Percentiles rank a stretch among this genome's conserved stretches.
Evolutionary conservation across 2,329 filamentous ascomycete genomes (phyloP).

Genomic region (Aureobasidium sp.): DNA sequence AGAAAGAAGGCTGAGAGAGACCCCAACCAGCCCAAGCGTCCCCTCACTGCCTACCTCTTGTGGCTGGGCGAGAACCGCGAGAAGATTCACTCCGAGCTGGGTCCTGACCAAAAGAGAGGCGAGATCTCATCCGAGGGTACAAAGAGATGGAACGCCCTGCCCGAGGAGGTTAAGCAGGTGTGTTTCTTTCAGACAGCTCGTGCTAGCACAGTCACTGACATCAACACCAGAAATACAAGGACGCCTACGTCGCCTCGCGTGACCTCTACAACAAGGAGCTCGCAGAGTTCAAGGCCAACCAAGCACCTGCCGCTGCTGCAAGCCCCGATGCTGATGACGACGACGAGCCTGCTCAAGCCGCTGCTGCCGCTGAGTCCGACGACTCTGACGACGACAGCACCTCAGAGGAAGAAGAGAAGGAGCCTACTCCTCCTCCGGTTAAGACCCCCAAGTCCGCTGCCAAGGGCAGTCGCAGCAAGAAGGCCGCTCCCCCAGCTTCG

Average conservation of each 20-base stretch:
- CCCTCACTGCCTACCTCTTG: slow-evolving; percentile 88
- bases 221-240: slow-evolving; percentile 44
- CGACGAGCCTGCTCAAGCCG: slow-evolving; percentile 17
- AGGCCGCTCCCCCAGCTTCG: slow-evolving; percentile 27
- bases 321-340: slow-evolving; percentile 29
- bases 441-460: slow-evolving; percentile 25
- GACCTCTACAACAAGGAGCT: slow-evolving; percentile 51
- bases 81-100: slow-evolving; percentile 62
- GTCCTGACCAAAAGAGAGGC: slow-evolving; percentile 58
- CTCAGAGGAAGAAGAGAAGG: slow-evolving; percentile 30
- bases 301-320: slow-evolving; percentile 34
- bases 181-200: background rate
- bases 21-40: slow-evolving; percentile 90
- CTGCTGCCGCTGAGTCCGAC: slow-evolving; percentile 15
- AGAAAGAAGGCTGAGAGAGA: slow-evolving; percentile 52
- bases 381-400: slow-evolving; percentile 24
- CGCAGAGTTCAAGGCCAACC: slow-evolving; percentile 50
- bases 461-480: slow-evolving; percentile 20
- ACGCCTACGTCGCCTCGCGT: slow-evolving; percentile 52
- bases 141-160: slow-evolving; percentile 76
- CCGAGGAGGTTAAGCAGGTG: slow-evolving; percentile 63
- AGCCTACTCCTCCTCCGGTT: slow-evolving; percentile 27
- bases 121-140: slow-evolving; percentile 85
- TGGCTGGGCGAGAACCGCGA: slow-evolving; percentile 85
- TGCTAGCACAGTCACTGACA: background rate